These are phyloP conservation scores for Ceratocystis alfenasii DNA, from an alignment of 2,329 filamentous ascomycete species.

Conservation along the genomic window DNA sequence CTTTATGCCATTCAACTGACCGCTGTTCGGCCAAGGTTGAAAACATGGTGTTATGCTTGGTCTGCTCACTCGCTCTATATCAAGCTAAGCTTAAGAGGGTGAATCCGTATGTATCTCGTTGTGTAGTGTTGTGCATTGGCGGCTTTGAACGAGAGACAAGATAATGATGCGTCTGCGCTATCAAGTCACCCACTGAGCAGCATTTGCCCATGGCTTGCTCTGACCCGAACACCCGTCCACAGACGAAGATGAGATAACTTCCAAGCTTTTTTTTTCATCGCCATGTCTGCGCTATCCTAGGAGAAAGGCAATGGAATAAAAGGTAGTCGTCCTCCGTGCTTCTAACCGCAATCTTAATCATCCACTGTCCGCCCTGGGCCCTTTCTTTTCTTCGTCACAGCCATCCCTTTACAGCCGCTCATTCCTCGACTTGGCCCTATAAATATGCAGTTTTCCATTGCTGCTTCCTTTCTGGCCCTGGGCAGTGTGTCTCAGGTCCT, in stretches of 20 bases:
- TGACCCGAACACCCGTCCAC: background rate
- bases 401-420: background rate
- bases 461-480: conserved; percentile 15
- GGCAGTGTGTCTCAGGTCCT: conserved; percentile 17
- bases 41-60: background rate
- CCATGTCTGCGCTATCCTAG: background rate
- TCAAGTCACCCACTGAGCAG: background rate
- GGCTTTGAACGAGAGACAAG: background rate
- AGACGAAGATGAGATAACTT: background rate
- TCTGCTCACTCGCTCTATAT: background rate
- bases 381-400: background rate
- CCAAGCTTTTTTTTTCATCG: background rate
- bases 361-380: background rate
- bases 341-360: background rate
- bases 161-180: background rate
- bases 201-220: background rate
- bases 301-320: background rate
- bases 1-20: background rate
- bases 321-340: background rate
- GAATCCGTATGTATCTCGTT: background rate
- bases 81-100: background rate
- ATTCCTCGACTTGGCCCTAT: background rate
- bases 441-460: conserved; percentile 16
- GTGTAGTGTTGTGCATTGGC: background rate
- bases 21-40: background rate